Evolutionary conservation across 345 rosid genomes (phyloP).

Genomic region (Bruguiera gymnorhiza): DNA sequence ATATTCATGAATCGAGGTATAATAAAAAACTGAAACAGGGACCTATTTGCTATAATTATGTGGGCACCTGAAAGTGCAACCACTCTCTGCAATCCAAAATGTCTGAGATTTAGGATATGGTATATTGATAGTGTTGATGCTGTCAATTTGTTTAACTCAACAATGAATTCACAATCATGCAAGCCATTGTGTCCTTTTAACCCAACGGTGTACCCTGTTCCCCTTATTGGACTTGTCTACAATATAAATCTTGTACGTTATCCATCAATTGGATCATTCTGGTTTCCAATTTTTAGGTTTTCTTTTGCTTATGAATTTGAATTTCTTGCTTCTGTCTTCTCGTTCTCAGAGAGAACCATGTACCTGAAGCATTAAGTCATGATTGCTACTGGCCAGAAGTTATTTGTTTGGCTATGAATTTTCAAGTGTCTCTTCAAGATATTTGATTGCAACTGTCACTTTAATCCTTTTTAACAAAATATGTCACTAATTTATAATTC

Average conservation of each 20-base stretch:
- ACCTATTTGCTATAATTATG: neutral
- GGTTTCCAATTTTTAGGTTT: neutral
- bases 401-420: too few species aligned
- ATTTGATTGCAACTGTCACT: too few species aligned
- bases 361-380: neutral
- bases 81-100: neutral
- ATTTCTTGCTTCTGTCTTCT: neutral
- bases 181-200: neutral
- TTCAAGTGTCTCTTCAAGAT: neutral
- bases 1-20: slow-evolving; percentile 1
- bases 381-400: neutral
- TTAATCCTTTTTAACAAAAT: neutral
- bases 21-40: neutral
- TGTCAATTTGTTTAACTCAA: neutral
- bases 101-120: neutral
- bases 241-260: neutral
- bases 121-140: neutral
- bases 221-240: neutral
- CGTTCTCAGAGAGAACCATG: neutral
- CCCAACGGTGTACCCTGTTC: neutral
- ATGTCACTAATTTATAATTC: neutral
- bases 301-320: neutral
- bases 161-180: neutral
- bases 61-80: too few species aligned
- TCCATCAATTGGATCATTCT: neutral